Evolutionary conservation across 208 protist species (phyloP), one percentile per base, ranked within the genome.

Genomic region (Endotrypanum monterogeii): DNA sequence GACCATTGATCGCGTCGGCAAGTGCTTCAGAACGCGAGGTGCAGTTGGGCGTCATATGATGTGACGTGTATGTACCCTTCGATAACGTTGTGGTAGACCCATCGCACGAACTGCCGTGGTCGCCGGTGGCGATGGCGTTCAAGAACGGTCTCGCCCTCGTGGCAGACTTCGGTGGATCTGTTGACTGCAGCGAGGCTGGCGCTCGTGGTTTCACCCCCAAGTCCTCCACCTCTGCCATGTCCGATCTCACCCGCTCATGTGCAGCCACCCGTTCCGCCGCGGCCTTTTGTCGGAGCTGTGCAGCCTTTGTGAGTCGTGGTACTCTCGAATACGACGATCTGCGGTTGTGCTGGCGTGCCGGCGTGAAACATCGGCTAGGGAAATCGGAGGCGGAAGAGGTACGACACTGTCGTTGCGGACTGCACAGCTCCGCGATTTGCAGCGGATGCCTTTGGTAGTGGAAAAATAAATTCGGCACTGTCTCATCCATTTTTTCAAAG

Each of bases 241-340:
- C 62, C 62, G 35, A 32, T 14, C 8, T 8, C 23, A n/a, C 48
- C 39, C 41, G 25, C 62, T 51, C 62, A n/a, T 69, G 56, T n/a
- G 58, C 66, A 71, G 73, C 62, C 32, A 75, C 16, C 16, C 67
- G 60, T 35, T 78, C 57, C 37, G 39, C 12, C 57, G 67, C 51
- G 51, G 68, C 48, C 46, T 39, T 39, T 20, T 79, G 74, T 1
- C 78, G 75, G 11, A 84, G 71, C 18, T 73, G 56, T 3, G 71
- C 67, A 16, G 80, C 80, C 66, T 75, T 84, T 3, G 74, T 84
- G 12, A 70, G 74, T 8, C 74, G 74, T 12, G 67, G 66, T 37
- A 67, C 55, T 39, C 8, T 20, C n/a, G 12, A 32, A 12, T 37
- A 51, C 8, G 54, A 37, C 20, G 54, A 25, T 5, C 56, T 54